These are phyloP conservation scores for Chrysoporthe austroafricana DNA, from an alignment of 2,329 filamentous ascomycete genomes.

Conservation along the genomic window DNA sequence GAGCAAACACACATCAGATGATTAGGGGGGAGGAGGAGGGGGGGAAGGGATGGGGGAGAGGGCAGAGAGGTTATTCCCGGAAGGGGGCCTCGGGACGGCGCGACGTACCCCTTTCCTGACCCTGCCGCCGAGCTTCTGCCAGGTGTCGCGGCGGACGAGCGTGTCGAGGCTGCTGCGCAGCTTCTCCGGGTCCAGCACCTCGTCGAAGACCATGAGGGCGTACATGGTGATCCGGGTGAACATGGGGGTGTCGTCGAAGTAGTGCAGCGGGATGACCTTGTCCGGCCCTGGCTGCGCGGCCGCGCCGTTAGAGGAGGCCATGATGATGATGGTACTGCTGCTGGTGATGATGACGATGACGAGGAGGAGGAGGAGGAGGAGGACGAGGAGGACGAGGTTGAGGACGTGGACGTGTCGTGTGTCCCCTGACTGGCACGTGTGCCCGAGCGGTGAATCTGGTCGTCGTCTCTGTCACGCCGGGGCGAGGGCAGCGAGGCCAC, in stretches of 20 bases:
- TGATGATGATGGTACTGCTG: neutral
- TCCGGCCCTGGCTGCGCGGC: constrained; percentile 14
- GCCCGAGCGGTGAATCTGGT: too few species aligned
- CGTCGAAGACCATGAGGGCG: constrained; percentile 32
- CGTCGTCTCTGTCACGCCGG: too few species aligned
- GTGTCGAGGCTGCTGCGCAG: constrained; percentile 32
- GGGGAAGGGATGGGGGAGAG: too few species aligned
- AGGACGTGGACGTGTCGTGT: neutral
- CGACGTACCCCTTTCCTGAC: constrained; percentile 24
- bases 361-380: neutral
- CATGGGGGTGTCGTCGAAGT: constrained; percentile 33
- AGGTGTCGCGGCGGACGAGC: constrained; percentile 32
- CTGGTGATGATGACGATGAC: neutral
- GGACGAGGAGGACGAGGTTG: neutral
- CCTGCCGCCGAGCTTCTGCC: constrained; percentile 34
- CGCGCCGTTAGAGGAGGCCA: neutral
- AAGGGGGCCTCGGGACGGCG: neutral
- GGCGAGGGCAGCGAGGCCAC: too few species aligned
- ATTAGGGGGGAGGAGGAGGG: too few species aligned
- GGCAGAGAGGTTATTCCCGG: too few species aligned
- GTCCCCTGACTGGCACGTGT: neutral
- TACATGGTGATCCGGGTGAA: constrained; percentile 33
- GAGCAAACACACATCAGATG: neutral
- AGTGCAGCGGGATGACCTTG: constrained; percentile 31
- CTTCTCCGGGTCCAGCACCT: constrained; percentile 33